Evolutionary conservation across 805 yeast species (phyloP).

Genomic region (Danielia oregonensis): DNA sequence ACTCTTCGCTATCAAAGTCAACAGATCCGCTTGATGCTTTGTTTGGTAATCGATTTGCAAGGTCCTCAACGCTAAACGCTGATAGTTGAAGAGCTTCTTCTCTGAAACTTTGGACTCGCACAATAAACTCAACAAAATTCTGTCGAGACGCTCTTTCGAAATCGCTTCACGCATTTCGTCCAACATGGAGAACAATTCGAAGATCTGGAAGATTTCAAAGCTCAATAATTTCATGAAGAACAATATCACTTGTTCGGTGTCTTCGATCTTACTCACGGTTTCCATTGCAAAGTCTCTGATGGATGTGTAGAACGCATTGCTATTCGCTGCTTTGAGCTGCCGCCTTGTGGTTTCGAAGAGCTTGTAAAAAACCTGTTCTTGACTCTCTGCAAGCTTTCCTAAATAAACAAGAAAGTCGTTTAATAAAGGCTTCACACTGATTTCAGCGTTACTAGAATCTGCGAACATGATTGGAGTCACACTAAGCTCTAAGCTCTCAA

Average conservation of each 20-base stretch:
- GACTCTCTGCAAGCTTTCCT: conserved; percentile 7
- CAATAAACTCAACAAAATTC: neutral
- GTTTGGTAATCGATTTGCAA: conserved; percentile 12
- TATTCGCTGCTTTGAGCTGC: conserved; percentile 3
- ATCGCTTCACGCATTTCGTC: conserved; percentile 1
- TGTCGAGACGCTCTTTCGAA: neutral
- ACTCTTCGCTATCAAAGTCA: conserved; percentile 11
- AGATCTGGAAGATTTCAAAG: conserved; percentile 15
- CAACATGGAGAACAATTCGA: conserved; percentile 12
- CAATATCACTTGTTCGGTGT: conserved; percentile 1
- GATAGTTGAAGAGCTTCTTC: conserved; percentile 6
- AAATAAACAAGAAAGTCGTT: conserved; percentile 5
- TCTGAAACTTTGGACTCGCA: neutral
- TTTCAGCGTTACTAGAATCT: neutral
- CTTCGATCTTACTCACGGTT: neutral
- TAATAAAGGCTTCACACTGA: conserved; percentile 1
- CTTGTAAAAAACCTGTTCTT: conserved; percentile 13
- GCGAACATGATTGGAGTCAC: conserved; percentile 5
- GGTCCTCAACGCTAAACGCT: conserved; percentile 11
- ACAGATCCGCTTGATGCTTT: conserved; percentile 9
- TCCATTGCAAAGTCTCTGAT: conserved; percentile 5
- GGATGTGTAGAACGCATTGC: conserved; percentile 6
- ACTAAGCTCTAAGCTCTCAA: conserved; percentile 6
- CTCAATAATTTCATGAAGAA: conserved; percentile 16
- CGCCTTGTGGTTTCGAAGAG: conserved; percentile 12